Percentiles rank a stretch among this genome's conserved stretches.
Conservation (phyloP, 371 early-diverging fungal species). For the Mortierella sp. region DNA sequence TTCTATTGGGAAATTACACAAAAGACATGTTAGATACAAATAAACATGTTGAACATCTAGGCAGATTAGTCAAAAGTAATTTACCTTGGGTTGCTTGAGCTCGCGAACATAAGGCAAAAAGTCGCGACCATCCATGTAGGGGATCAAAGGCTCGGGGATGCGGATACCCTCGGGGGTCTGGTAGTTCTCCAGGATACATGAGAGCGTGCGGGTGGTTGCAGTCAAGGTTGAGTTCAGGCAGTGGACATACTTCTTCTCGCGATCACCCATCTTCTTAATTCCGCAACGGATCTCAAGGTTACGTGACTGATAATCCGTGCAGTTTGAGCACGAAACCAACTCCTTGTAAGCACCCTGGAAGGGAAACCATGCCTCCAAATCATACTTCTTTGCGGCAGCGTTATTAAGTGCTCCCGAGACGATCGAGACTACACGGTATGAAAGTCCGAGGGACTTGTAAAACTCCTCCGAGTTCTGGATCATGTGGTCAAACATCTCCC, state of each 20-base stretch:
- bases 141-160: conserved; percentile 89
- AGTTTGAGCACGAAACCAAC: conserved; percentile 99
- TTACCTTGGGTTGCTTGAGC: conserved; percentile 56
- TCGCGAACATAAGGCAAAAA: conserved; percentile 87
- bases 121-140: conserved; percentile 94
- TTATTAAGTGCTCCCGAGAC: conserved; percentile 99
- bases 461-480: conserved; percentile 95
- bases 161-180: conserved; percentile 94
- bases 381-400: conserved; percentile 99
- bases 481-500: conserved; percentile 99
- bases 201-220: conserved; percentile 98
- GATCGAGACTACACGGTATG: conserved; percentile 96
- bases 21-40: neutral
- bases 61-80: neutral
- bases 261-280: conserved; percentile 95
- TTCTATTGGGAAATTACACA: neutral
- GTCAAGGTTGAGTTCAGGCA: conserved; percentile 99
- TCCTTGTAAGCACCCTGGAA: conserved; percentile 98
- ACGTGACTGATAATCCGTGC: conserved; percentile 99
- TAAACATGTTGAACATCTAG: neutral
- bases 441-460: conserved; percentile 94
- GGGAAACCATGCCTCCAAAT: conserved; percentile 99
- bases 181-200: conserved; percentile 98
- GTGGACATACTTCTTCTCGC: conserved; percentile 98
- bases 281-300: conserved; percentile 98